Conservation (phyloP, 129 eudicot species). For the Saussurea involucrata region DNA sequence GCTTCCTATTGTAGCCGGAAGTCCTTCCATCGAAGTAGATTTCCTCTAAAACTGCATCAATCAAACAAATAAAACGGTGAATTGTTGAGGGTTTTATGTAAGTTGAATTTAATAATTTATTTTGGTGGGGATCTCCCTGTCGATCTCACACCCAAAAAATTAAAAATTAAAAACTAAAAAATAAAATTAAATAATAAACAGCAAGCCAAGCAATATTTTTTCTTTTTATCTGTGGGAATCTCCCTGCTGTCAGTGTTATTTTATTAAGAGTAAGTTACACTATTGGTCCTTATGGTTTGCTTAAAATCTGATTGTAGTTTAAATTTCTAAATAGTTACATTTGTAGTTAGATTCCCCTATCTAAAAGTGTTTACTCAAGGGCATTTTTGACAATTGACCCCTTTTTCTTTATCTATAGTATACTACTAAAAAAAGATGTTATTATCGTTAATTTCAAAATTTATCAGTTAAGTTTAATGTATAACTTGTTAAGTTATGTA, state of each 20-base stretch:
- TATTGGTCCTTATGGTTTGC: not conserved
- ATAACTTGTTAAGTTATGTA: no score
- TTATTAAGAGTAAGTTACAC: not conserved
- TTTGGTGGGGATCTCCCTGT: constrained; percentile 97
- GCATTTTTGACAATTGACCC: no score
- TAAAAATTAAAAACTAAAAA: not conserved
- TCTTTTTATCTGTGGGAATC: constrained; percentile 41
- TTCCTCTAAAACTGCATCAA: constrained; percentile 12
- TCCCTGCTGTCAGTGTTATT: constrained; percentile 23
- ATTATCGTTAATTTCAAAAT: no score
- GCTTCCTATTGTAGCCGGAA: not conserved
- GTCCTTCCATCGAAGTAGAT: constrained; percentile 23
- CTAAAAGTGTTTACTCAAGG: no score
- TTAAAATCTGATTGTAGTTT: not conserved
- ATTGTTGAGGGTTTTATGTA: constrained; percentile 26
- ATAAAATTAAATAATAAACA: constrained; percentile 5
- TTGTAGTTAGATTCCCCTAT: no score
- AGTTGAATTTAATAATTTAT: constrained; percentile 63
- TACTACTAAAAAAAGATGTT: no score
- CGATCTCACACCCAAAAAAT: constrained; percentile 54
- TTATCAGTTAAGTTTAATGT: no score
- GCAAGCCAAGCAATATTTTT: not conserved
- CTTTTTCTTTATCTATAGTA: no score
- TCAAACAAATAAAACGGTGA: constrained; percentile 6
- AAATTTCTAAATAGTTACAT: not conserved